Base-by-base conservation (phyloP, 768 basidiomycete species). In the Rubroboletus pulcherrimus region DNA sequence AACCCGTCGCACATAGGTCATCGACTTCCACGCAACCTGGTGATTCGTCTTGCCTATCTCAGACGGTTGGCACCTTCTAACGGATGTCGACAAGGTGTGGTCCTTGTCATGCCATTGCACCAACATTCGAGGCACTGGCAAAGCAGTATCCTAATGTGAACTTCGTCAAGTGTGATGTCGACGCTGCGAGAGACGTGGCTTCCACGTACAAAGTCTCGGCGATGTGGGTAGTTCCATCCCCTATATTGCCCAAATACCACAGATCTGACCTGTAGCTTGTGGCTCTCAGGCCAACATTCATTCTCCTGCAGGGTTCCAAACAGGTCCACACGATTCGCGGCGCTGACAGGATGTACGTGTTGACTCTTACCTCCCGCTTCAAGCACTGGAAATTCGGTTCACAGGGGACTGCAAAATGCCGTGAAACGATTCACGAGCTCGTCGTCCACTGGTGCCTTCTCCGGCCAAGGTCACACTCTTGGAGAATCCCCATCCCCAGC, bases 11-110 rank as follows among this genome's bases (percentile, higher is more conserved):
- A 31, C 52, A 24, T 46, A 90, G 89, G 85, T 93, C 56, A 89
- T 93, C 57, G 91, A 93, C 72, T 93, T 93, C 65, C 88, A 91
- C 69, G 91, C 91, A 53, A 81, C 85, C 57, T 93, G 91, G 91
- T 89, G 60, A 60, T 73, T 61, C 40, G 7, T 55, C 35, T 57
- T 48, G 14, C 29, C 45, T 42, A 44, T 48, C 26, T 51, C 24
- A 44, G n/a, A 19, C 51, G 19, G 26, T 55, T 46, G 49, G n/a
- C 40, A 34, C 2, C n/a, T 47, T 53, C 57, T 67, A 43, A 54
- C 31, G 41, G 7, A 47, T 54, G 15, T 44, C 43, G 38, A 39
- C 57, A 60, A 91, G 90, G 91, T 93, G 91, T 78, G 85, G 87
- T 2, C 91, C 91, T 35, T 93, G 91, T 67, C 89, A 90, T 70